A percentile compares a stretch with the other conserved stretches of the same genome.
Evolutionary conservation across 257 asterid species (phyloP).

Genomic region (Scutellaria baicalensis): DNA sequence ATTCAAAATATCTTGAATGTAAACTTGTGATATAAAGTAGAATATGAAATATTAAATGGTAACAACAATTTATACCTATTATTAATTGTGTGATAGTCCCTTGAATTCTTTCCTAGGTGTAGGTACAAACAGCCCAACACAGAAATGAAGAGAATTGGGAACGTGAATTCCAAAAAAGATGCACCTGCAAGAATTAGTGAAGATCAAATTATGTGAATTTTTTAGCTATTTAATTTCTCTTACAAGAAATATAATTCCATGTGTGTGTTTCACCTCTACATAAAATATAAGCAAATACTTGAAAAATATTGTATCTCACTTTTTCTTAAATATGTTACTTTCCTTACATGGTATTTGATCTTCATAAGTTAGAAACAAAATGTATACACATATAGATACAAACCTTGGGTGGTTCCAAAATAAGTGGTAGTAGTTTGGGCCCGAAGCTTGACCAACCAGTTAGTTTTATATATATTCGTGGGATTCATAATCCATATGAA

Average conservation of each 20-base stretch:
- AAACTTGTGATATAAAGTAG: not conserved
- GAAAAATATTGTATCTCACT: too few relatives aligned
- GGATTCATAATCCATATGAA: constrained; percentile 52
- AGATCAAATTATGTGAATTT: not conserved
- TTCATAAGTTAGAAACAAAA: not conserved
- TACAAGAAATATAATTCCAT: too few relatives aligned
- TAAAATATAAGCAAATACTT: too few relatives aligned
- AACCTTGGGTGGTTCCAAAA: constrained; percentile 60
- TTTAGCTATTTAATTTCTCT: not conserved
- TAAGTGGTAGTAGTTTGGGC: constrained; percentile 40
- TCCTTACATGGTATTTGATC: not conserved
- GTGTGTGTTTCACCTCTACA: too few relatives aligned
- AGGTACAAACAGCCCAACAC: constrained; percentile 57
- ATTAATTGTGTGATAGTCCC: not conserved
- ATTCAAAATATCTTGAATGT: too few relatives aligned
- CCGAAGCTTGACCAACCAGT: constrained; percentile 37
- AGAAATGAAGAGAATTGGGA: constrained; percentile 57
- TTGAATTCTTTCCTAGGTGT: constrained; percentile 43
- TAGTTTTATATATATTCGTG: constrained; percentile 23
- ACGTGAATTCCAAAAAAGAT: constrained; percentile 27
- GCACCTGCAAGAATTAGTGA: constrained; percentile 29
- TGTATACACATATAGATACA: not conserved
- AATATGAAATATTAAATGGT: not conserved
- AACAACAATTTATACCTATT: constrained; percentile 22
- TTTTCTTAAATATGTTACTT: not conserved